These are phyloP conservation scores for Talaromyces liani DNA, from an alignment of 495 filamentous ascomycete genomes.

Conservation along the genomic window DNA sequence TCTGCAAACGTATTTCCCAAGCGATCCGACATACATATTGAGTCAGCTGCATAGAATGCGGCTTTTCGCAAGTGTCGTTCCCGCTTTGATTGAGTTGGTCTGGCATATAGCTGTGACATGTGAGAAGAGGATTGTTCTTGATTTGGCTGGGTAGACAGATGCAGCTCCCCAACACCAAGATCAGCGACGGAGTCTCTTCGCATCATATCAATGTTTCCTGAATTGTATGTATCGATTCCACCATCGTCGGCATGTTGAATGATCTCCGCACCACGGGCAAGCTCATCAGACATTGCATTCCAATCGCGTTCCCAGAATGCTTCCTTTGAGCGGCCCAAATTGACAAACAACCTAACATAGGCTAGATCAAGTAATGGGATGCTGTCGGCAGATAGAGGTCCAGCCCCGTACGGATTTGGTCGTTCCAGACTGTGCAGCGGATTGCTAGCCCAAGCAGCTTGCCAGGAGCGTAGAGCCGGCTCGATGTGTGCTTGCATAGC, in stretches of 20 bases:
- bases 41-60: slow-evolving; percentile 90
- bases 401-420: slow-evolving; percentile 82
- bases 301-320: slow-evolving; percentile 92
- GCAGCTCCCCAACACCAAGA: slow-evolving; percentile 32
- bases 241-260: slow-evolving; percentile 60
- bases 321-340: slow-evolving; percentile 85
- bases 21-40: slow-evolving; percentile 82
- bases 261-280: slow-evolving; percentile 71
- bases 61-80: slow-evolving; percentile 90
- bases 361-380: slow-evolving; percentile 93
- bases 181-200: slow-evolving; percentile 34
- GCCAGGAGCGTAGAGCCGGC: slow-evolving; percentile 90
- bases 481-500: slow-evolving; percentile 97
- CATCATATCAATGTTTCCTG: background rate
- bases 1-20: slow-evolving; percentile 82
- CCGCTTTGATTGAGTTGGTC: slow-evolving; percentile 47
- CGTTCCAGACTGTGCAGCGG: slow-evolving; percentile 81
- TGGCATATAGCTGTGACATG: slow-evolving; percentile 24
- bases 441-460: slow-evolving; percentile 85
- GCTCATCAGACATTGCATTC: slow-evolving; percentile 85
- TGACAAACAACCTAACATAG: slow-evolving; percentile 89
- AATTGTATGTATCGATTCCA: slow-evolving; percentile 12
- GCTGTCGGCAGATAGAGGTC: slow-evolving; percentile 85
- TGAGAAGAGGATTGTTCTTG: slow-evolving; percentile 30
- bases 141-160: slow-evolving; percentile 35